Evolutionary conservation across 805 yeast genomes (phyloP).

Genomic region (Starmera amethionina): DNA sequence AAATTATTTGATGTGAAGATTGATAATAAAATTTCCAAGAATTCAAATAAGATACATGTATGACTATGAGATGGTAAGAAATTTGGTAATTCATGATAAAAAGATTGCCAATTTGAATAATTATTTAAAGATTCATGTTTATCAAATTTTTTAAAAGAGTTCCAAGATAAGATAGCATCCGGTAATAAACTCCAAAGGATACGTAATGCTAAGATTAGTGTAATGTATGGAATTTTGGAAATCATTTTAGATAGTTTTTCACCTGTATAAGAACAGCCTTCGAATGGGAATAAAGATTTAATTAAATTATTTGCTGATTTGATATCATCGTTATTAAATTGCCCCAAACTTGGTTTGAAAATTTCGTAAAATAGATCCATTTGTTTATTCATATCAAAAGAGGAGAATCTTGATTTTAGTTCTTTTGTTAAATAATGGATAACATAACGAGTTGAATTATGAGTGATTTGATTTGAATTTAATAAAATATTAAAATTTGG

Average conservation of each 20-base stretch:
- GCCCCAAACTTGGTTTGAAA: slow-evolving; percentile 26
- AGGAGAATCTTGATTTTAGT: slow-evolving; percentile 17
- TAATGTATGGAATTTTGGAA: slow-evolving; percentile 14
- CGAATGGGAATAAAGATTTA: slow-evolving; percentile 23
- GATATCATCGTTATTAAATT: slow-evolving; percentile 22
- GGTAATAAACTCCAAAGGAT: slow-evolving; percentile 25
- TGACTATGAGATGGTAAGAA: slow-evolving; percentile 25
- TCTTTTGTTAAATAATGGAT: slow-evolving; percentile 23
- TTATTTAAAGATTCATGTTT: slow-evolving; percentile 14
- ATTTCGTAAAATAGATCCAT: slow-evolving; percentile 18
- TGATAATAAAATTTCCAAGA: slow-evolving; percentile 23
- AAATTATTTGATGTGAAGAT: slow-evolving; percentile 21
- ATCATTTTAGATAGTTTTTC: slow-evolving; percentile 18
- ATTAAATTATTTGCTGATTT: slow-evolving; percentile 17
- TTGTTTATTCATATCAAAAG: slow-evolving; percentile 6
- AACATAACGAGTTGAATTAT: slow-evolving; percentile 24
- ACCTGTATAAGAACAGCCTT: slow-evolving; percentile 27
- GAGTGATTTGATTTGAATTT: slow-evolving; percentile 15
- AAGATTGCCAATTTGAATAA: slow-evolving; percentile 19
- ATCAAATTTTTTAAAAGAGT: slow-evolving; percentile 19
- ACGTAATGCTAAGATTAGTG: slow-evolving; percentile 20
- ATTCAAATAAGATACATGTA: slow-evolving; percentile 26
- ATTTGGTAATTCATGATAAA: slow-evolving; percentile 24
- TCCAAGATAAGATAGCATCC: slow-evolving; percentile 26
- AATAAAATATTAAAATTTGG: slow-evolving; percentile 14